A percentile compares a stretch with the other conserved stretches of the same genome.
These are phyloP conservation scores for Neobulgaria alba DNA, from an alignment of 2,329 filamentous ascomycete genomes.

Conservation along the genomic window DNA sequence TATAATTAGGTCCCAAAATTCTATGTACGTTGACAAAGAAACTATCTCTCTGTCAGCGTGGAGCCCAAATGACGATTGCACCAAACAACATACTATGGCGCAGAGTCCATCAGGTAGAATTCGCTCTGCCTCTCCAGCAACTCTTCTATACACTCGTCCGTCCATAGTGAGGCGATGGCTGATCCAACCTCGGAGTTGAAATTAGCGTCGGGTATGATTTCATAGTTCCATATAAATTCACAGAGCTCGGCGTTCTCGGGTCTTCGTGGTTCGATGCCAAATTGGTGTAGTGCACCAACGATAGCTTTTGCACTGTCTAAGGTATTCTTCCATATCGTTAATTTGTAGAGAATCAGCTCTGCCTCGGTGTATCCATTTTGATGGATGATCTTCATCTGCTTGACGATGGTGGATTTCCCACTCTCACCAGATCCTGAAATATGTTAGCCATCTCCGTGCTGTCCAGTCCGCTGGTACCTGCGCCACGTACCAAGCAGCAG, in stretches of 20 bases:
- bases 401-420: slow-evolving; percentile 98
- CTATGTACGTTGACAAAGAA: slow-evolving; percentile 91
- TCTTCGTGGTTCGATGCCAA: slow-evolving; percentile 70
- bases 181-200: slow-evolving; percentile 74
- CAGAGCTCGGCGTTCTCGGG: slow-evolving; percentile 65
- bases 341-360: slow-evolving; percentile 85
- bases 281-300: slow-evolving; percentile 84
- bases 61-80: too few relatives aligned
- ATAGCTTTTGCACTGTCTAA: slow-evolving; percentile 94
- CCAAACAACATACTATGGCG: slow-evolving; percentile 83
- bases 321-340: slow-evolving; percentile 97
- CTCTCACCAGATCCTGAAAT: slow-evolving; percentile 85
- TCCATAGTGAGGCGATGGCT: slow-evolving; percentile 83
- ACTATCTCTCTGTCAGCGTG: slow-evolving; percentile 41
- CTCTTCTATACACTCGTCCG: slow-evolving; percentile 71
- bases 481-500: slow-evolving; percentile 70
- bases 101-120: slow-evolving; percentile 99
- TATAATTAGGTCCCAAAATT: slow-evolving; percentile 77
- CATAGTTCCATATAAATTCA: slow-evolving; percentile 77
- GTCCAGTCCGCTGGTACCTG: slow-evolving; percentile 1
- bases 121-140: slow-evolving; percentile 93
- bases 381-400: slow-evolving; percentile 99
- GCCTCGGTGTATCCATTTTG: slow-evolving; percentile 95
- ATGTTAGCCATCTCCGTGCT: slow-evolving; percentile 15
- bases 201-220: slow-evolving; percentile 77